Percentiles rank a stretch among this genome's conserved stretches.
phyloP scores from a whole-genome alignment of 1,284 basidiomycete genomes.

The Ceratobasidium sp. region DNA sequence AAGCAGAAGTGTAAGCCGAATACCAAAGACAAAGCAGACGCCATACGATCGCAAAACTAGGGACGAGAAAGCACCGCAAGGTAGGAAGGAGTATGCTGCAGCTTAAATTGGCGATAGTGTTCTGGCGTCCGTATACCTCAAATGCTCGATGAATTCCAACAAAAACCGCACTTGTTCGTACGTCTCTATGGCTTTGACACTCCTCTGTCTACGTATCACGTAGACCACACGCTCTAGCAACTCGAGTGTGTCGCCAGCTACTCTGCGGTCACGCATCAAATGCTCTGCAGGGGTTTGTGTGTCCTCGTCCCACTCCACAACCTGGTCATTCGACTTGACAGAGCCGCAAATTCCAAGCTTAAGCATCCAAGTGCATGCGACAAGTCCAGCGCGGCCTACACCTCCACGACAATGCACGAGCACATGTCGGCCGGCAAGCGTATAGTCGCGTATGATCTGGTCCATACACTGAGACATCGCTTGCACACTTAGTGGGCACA shows the following conservation, averaged over 20 bases:
- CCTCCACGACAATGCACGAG: conserved; percentile 95
- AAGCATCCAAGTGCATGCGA: conserved; percentile 93
- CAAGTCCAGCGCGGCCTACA: conserved; percentile 91
- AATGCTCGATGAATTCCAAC: conserved; percentile 77
- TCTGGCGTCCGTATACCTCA: conserved; percentile 55
- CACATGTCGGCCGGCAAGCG: conserved; percentile 76
- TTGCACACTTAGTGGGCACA: conserved; percentile 75
- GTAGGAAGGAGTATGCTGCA: neutral
- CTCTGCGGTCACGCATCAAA: conserved; percentile 42
- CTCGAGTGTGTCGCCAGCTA: conserved; percentile 63
- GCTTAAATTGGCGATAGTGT: neutral
- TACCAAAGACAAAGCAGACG: neutral
- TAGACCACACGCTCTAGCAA: conserved; percentile 79
- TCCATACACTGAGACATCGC: conserved; percentile 77
- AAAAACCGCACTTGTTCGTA: conserved; percentile 91
- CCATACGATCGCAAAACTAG: neutral
- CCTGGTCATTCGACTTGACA: conserved; percentile 40
- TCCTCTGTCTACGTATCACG: conserved; percentile 78
- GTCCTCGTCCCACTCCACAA: conserved; percentile 48
- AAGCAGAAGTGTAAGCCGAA: neutral
- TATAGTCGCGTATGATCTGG: conserved; percentile 76
- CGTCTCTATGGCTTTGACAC: conserved; percentile 89
- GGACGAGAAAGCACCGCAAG: neutral
- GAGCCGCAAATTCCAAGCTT: conserved; percentile 86
- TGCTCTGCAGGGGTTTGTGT: conserved; percentile 20